Evolutionary conservation across 2,329 filamentous ascomycete genomes (phyloP).

Genomic region (Fusarium sp.): DNA sequence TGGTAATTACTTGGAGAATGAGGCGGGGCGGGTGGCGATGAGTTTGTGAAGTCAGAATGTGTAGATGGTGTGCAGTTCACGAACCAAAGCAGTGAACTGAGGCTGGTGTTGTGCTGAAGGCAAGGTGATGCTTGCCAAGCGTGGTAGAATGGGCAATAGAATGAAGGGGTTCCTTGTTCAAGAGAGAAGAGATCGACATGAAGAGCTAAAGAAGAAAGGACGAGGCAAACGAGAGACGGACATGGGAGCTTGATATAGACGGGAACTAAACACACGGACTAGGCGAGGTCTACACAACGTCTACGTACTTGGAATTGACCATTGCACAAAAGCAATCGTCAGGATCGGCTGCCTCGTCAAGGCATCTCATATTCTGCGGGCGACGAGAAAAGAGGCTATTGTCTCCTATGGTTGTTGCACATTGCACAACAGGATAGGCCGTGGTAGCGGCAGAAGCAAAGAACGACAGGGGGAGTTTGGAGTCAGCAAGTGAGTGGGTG

Average conservation of each 20-base stretch:
- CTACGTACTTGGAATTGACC: slow-evolving; percentile 2
- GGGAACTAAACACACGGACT: slow-evolving; percentile 5
- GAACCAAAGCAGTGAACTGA: slow-evolving; percentile 19
- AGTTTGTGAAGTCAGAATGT: neutral
- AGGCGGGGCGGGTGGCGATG: slow-evolving; percentile 33
- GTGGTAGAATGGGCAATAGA: slow-evolving; percentile 2
- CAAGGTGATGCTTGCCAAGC: slow-evolving; percentile 17
- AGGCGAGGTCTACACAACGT: slow-evolving; percentile 1
- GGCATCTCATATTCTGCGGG: slow-evolving; percentile 41
- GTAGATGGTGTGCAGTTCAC: slow-evolving; percentile 23
- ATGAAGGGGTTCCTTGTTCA: slow-evolving; percentile 30
- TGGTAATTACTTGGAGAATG: neutral
- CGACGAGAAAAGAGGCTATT: slow-evolving; percentile 35
- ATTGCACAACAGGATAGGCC: slow-evolving; percentile 28
- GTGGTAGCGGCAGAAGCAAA: slow-evolving; percentile 18
- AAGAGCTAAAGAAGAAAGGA: slow-evolving; percentile 28
- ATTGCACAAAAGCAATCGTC: slow-evolving; percentile 17
- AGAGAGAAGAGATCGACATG: slow-evolving; percentile 28
- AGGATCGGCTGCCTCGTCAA: slow-evolving; percentile 31
- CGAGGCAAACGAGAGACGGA: slow-evolving; percentile 30
- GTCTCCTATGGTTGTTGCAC: slow-evolving; percentile 36
- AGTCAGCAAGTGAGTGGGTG: slow-evolving; percentile 29
- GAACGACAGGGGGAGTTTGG: slow-evolving; percentile 17
- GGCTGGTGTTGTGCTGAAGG: slow-evolving; percentile 10
- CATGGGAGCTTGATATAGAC: slow-evolving; percentile 36